A percentile compares a stretch with the other conserved stretches of the same genome.
Conservation (phyloP, 2,329 filamentous ascomycete genomes). For the Cercospora zeina region DNA sequence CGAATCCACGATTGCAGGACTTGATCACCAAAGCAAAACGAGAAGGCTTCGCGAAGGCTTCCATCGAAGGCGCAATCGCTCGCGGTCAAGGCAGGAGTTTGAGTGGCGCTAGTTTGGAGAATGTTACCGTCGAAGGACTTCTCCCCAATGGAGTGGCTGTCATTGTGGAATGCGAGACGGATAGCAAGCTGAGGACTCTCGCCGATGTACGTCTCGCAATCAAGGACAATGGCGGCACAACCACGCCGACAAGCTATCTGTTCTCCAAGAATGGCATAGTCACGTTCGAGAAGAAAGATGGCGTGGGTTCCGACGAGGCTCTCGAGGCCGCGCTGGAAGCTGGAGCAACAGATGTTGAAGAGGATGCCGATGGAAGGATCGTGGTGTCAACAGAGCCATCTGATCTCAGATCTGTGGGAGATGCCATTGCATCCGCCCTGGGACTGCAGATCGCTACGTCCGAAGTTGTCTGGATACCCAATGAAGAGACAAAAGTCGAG, state of each 20-base stretch:
- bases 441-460: constrained; percentile 68
- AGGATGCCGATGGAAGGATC: constrained; percentile 67
- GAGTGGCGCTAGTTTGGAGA: constrained; percentile 73
- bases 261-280: constrained; percentile 80
- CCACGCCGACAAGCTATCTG: constrained; percentile 76
- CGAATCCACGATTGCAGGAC: constrained; percentile 74
- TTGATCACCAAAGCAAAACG: constrained; percentile 78
- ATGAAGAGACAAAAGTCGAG: constrained; percentile 71
- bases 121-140: constrained; percentile 75
- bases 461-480: constrained; percentile 83
- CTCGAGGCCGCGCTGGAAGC: constrained; percentile 82
- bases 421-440: constrained; percentile 63
- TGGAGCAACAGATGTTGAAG: constrained; percentile 72
- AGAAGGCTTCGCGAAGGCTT: constrained; percentile 77
- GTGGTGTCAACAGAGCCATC: constrained; percentile 70
- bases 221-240: constrained; percentile 68
- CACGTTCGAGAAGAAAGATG: constrained; percentile 63
- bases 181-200: constrained; percentile 72
- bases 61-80: constrained; percentile 82
- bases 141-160: constrained; percentile 71
- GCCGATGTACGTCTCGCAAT: constrained; percentile 71
- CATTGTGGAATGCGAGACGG: constrained; percentile 82
- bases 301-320: constrained; percentile 64
- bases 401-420: constrained; percentile 63
- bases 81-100: constrained; percentile 82